Percentiles rank a stretch among this genome's conserved stretches.
phyloP scores from a whole-genome alignment of 306 rosid species.

The Glycine tomentella region DNA sequence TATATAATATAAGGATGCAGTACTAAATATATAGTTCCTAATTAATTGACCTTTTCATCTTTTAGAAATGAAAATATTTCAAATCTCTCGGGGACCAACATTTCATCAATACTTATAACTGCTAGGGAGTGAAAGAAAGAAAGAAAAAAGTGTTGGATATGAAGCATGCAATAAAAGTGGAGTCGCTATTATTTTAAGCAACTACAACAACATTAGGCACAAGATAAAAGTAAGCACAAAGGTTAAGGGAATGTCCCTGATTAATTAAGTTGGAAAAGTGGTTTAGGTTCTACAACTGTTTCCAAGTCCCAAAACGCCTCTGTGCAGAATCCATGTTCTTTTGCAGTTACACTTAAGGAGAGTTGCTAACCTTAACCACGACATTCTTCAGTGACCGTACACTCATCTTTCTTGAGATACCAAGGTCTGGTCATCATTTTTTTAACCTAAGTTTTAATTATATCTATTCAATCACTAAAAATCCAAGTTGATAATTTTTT shows the following conservation, averaged over 20 bases:
- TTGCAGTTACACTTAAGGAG: not conserved
- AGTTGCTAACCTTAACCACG: not conserved
- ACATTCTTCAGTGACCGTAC: conserved; percentile 41
- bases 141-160: not conserved
- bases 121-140: not conserved
- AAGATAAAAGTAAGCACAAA: conserved; percentile 38
- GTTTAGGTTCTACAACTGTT: conserved; percentile 14
- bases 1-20: no score
- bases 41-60: not conserved
- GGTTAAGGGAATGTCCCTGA: conserved; percentile 25
- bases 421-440: conserved; percentile 30
- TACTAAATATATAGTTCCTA: no score
- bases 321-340: conserved; percentile 29
- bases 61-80: not conserved
- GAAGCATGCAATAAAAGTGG: conserved; percentile 14
- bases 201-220: not conserved
- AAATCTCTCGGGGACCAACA: conserved; percentile 14
- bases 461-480: conserved; percentile 43
- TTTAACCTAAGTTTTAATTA: not conserved
- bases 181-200: conserved; percentile 6
- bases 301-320: conserved; percentile 47
- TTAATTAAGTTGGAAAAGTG: conserved; percentile 29
- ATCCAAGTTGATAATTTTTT: conserved; percentile 20
- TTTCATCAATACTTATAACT: not conserved
- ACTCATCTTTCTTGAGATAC: conserved; percentile 31